Percentiles rank a stretch among this genome's conserved stretches.
These are phyloP conservation scores for Ogataea hybrid DNA, from an alignment of 1,139 yeast genomes.

Conservation along the genomic window DNA sequence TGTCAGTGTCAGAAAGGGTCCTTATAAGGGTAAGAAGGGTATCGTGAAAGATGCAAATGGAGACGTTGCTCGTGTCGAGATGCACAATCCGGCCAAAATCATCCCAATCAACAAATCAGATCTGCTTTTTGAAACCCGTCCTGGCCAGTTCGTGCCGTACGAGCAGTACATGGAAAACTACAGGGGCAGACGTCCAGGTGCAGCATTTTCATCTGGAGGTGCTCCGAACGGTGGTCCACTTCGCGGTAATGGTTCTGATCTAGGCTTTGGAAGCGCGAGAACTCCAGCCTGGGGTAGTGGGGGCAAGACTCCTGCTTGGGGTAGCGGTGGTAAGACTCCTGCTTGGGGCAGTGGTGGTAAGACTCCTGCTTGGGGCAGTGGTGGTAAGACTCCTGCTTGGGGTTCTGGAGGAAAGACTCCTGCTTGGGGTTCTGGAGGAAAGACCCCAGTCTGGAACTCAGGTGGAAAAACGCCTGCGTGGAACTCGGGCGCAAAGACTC, in stretches of 20 bases:
- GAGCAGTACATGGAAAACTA: constrained; percentile 69
- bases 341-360: constrained; percentile 45
- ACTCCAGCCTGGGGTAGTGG: constrained; percentile 57
- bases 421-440: constrained; percentile 39
- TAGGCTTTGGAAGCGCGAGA: constrained; percentile 32
- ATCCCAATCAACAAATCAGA: constrained; percentile 80
- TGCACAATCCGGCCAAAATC: constrained; percentile 88
- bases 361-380: constrained; percentile 38
- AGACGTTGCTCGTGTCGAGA: constrained; percentile 84
- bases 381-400: constrained; percentile 39
- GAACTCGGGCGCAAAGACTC: constrained; percentile 41
- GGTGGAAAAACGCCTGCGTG: constrained; percentile 44
- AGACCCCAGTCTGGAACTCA: constrained; percentile 45
- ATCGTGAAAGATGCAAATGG: constrained; percentile 93
- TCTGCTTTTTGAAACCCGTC: constrained; percentile 66
- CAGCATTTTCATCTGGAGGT: constrained; percentile 15
- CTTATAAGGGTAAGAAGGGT: constrained; percentile 93
- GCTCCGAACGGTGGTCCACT: constrained; percentile 2
- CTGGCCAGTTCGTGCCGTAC: constrained; percentile 68
- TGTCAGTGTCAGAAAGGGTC: constrained; percentile 85
- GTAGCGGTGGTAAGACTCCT: constrained; percentile 45
- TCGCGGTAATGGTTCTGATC: constrained; percentile 29
- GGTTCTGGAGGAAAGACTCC: too few relatives aligned
- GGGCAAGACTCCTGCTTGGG: constrained; percentile 56
- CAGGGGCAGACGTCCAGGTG: constrained; percentile 31